Conservation (phyloP, 1,284 basidiomycete species). For the Pholiota adiposa region DNA sequence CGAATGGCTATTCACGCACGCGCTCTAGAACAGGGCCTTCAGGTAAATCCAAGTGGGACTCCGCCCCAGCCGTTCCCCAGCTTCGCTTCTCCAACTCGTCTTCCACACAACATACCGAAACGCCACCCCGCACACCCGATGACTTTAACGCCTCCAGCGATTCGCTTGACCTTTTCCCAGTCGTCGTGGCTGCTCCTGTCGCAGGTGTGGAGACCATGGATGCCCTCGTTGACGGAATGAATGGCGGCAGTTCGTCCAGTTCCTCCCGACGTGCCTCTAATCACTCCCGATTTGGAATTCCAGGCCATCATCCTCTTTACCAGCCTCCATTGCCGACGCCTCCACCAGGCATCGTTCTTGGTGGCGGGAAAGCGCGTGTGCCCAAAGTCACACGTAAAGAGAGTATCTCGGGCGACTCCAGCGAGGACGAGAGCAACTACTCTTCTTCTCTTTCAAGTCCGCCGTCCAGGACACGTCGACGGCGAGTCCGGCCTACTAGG, state of each 20-base stretch:
- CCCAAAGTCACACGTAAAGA: slow-evolving; percentile 39
- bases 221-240: slow-evolving; percentile 85
- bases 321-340: slow-evolving; percentile 81
- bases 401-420: slow-evolving; percentile 41
- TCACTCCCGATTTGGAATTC: slow-evolving; percentile 56
- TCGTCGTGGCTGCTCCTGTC: slow-evolving; percentile 76
- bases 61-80: slow-evolving; percentile 41
- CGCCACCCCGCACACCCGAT: slow-evolving; percentile 68
- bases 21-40: slow-evolving; percentile 64
- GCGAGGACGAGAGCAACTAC: slow-evolving; percentile 54
- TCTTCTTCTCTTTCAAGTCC: slow-evolving; percentile 31
- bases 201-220: slow-evolving; percentile 84
- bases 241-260: slow-evolving; percentile 60
- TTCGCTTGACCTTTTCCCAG: slow-evolving; percentile 57
- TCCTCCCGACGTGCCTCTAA: slow-evolving; percentile 39
- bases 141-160: slow-evolving; percentile 51
- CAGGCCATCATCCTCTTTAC: slow-evolving; percentile 68
- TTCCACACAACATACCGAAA: slow-evolving; percentile 62
- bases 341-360: slow-evolving; percentile 77
- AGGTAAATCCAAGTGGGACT: slow-evolving; percentile 45
- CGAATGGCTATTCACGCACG: slow-evolving; percentile 39
- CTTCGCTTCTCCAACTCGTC: slow-evolving; percentile 71
- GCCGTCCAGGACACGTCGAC: slow-evolving; percentile 41
- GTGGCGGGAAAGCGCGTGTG: slow-evolving; percentile 53
- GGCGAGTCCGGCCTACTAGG: slow-evolving; percentile 36